Evolutionary conservation across 2,329 filamentous ascomycete genomes (phyloP).

Genomic region (Nothophoma quercina): DNA sequence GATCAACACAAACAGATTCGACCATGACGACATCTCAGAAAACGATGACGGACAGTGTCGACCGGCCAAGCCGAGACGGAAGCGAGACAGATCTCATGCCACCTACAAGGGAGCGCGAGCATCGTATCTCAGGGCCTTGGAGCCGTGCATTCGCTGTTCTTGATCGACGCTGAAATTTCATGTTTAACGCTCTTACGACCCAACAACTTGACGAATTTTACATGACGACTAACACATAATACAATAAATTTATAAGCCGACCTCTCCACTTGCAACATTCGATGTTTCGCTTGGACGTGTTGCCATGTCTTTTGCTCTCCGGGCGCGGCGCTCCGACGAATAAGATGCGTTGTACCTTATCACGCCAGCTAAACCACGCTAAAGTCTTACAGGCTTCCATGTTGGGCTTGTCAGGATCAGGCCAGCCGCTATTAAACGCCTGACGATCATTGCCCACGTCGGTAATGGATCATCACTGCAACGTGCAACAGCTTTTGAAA

Average conservation of each 20-base stretch:
- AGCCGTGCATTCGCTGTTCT: constrained; percentile 20
- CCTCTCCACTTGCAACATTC: no score
- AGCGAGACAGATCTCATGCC: constrained; percentile 16
- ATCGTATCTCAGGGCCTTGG: constrained; percentile 21
- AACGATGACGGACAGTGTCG: constrained; percentile 1
- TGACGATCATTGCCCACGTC: not conserved
- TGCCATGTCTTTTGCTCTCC: no score
- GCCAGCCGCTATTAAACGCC: not conserved
- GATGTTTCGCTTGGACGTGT: no score
- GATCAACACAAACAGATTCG: not conserved
- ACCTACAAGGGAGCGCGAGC: constrained; percentile 4
- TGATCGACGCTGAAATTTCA: constrained; percentile 3
- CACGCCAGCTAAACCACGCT: no score
- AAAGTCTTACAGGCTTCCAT: not conserved
- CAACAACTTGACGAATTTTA: no score
- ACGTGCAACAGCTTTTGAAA: not conserved
- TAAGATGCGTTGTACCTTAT: no score
- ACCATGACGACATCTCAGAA: constrained; percentile 3
- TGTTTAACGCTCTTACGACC: not conserved
- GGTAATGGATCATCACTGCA: not conserved
- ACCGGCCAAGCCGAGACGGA: constrained; percentile 7
- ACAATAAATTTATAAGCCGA: no score
- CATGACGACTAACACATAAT: no score
- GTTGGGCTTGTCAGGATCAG: not conserved
- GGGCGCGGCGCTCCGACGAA: no score